Percentiles rank a stretch among this genome's conserved stretches.
These are phyloP conservation scores for Neonectria sp. DNA, from an alignment of 2,329 filamentous ascomycete species.

Conservation along the genomic window DNA sequence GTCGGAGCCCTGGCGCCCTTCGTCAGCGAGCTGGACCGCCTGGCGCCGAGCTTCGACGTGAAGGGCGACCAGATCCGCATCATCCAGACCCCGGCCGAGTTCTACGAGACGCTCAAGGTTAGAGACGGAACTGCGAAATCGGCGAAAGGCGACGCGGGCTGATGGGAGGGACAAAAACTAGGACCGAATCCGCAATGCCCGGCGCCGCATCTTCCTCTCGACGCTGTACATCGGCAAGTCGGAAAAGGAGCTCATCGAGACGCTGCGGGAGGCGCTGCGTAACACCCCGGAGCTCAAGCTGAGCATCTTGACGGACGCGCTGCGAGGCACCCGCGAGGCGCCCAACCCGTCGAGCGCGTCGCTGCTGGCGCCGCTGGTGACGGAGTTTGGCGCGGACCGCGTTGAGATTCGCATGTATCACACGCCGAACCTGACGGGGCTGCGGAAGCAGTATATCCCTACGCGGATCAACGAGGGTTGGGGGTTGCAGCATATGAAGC, in stretches of 20 bases:
- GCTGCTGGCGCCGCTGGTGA: conserved; percentile 85
- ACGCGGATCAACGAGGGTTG: conserved; percentile 97
- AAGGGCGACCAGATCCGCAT: conserved; percentile 85
- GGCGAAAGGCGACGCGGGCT: conserved; percentile 22
- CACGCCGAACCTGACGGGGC: conserved; percentile 92
- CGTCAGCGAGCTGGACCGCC: conserved; percentile 83
- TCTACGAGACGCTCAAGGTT: conserved; percentile 93
- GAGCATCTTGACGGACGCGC: conserved; percentile 91
- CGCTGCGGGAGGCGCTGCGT: conserved; percentile 81
- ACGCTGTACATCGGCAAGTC: conserved; percentile 97
- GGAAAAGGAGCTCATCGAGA: conserved; percentile 89
- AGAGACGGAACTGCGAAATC: conserved; percentile 3
- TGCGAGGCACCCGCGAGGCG: conserved; percentile 92
- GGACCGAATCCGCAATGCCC: conserved; percentile 86
- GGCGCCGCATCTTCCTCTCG: conserved; percentile 89
- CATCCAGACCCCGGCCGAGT: conserved; percentile 85
- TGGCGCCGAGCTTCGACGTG: conserved; percentile 93
- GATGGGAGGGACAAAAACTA: conserved; percentile 52
- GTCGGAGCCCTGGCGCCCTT: conserved; percentile 67
- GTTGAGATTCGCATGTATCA: conserved; percentile 98
- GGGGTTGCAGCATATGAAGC: conserved; percentile 99
- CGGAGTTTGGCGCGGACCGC: conserved; percentile 85
- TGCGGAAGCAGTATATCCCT: conserved; percentile 87
- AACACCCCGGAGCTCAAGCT: conserved; percentile 83
- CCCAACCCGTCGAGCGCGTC: conserved; percentile 91